Evolutionary conservation across 2,329 filamentous ascomycete species (phyloP).

Genomic region (Didymella segeticola): DNA sequence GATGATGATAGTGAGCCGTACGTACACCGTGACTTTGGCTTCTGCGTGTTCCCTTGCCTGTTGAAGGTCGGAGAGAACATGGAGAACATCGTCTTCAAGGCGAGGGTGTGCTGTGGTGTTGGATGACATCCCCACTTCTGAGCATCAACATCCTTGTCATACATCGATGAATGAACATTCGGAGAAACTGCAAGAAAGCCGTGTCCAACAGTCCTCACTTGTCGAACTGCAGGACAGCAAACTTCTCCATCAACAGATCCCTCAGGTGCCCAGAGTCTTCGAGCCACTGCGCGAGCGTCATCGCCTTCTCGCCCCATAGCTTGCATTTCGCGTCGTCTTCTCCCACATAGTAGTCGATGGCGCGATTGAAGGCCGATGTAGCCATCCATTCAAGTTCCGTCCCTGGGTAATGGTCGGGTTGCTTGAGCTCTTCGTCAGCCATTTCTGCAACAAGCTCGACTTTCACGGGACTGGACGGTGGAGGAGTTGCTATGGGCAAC

Average conservation of each 20-base stretch:
- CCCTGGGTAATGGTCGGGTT: constrained; percentile 63
- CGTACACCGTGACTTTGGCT: constrained; percentile 26
- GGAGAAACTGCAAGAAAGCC: neutral
- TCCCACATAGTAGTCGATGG: constrained; percentile 63
- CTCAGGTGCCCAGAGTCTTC: constrained; percentile 56
- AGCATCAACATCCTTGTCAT: neutral
- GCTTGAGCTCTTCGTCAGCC: constrained; percentile 35
- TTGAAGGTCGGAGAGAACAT: constrained; percentile 40
- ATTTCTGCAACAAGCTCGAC: constrained; percentile 2
- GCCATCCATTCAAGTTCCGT: constrained; percentile 80
- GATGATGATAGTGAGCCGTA: constrained; percentile 33
- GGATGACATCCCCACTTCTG: neutral
- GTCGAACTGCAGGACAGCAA: constrained; percentile 58
- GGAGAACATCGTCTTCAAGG: constrained; percentile 39
- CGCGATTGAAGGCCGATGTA: constrained; percentile 66
- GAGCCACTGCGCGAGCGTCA: constrained; percentile 66
- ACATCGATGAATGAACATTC: neutral
- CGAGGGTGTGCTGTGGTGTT: constrained; percentile 37
- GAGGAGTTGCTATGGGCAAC: constrained; percentile 14
- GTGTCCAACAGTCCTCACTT: neutral
- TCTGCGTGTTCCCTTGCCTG: constrained; percentile 45
- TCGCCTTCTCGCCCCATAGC: constrained; percentile 68
- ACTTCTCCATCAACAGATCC: constrained; percentile 52
- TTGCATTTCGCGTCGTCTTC: constrained; percentile 63
- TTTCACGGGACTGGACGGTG: constrained; percentile 21